Evolutionary conservation across 148 eudicot species (phyloP).

Genomic region (Persicaria maculosa): DNA sequence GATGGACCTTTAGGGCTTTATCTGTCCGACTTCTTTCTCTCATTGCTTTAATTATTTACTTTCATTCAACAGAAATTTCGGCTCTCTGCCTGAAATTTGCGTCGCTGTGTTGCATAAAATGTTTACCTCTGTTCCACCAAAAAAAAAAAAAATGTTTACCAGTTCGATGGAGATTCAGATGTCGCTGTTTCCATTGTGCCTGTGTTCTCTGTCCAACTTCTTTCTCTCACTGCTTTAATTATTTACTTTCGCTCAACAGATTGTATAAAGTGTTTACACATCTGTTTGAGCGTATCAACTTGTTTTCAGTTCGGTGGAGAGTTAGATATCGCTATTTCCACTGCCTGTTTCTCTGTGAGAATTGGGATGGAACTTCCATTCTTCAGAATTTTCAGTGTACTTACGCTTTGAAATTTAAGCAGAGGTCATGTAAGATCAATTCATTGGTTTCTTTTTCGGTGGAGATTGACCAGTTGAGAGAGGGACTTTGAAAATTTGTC

Average conservation of each 20-base stretch:
- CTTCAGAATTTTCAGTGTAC: not conserved
- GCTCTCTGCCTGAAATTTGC: not conserved
- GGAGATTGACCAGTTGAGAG: not conserved
- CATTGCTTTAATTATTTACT: not conserved
- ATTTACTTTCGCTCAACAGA: not conserved
- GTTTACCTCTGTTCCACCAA: too few species aligned
- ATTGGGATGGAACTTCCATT: not conserved
- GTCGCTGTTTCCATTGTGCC: too few species aligned
- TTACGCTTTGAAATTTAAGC: not conserved
- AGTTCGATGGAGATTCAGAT: too few species aligned
- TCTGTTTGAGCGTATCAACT: not conserved
- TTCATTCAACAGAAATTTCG: not conserved
- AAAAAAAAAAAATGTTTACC: not conserved
- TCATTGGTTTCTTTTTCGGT: not conserved
- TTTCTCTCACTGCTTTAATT: not conserved
- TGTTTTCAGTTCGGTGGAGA: not conserved
- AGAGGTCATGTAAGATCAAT: not conserved
- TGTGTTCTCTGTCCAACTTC: not conserved
- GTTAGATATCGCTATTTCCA: not conserved
- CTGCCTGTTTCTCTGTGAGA: not conserved
- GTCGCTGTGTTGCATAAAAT: not conserved
- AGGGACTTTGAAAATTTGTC: not conserved
- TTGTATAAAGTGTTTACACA: not conserved
- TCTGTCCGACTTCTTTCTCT: not conserved
- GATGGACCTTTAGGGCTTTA: not conserved